phyloP scores from a whole-genome alignment of 2,329 filamentous ascomycete genomes.

The Ophiosphaerella herpotricha region DNA sequence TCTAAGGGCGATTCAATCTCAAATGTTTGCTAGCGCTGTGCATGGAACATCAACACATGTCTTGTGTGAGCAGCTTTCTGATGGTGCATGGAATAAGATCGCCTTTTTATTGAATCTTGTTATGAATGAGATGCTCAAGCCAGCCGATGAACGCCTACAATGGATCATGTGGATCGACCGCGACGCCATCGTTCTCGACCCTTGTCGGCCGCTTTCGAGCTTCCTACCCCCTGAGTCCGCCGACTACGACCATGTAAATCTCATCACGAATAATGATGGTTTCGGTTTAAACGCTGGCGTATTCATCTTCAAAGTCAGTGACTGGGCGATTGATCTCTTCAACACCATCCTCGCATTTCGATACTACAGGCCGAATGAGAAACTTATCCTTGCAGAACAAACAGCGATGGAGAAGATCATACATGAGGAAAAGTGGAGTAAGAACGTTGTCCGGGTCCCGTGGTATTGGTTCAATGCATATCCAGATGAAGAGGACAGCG shows the following conservation, averaged over 20 bases:
- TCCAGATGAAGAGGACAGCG: slow-evolving; percentile 31
- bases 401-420: slow-evolving; percentile 48
- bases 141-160: slow-evolving; percentile 45
- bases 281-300: slow-evolving; percentile 51
- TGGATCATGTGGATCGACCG: slow-evolving; percentile 53
- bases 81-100: slow-evolving; percentile 52
- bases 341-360: slow-evolving; percentile 46
- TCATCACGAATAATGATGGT: slow-evolving; percentile 46
- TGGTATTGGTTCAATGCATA: slow-evolving; percentile 54
- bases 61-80: slow-evolving; percentile 47
- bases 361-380: slow-evolving; percentile 42
- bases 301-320: slow-evolving; percentile 47
- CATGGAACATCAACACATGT: slow-evolving; percentile 50
- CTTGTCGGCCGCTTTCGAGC: slow-evolving; percentile 46
- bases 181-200: slow-evolving; percentile 51
- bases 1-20: slow-evolving; percentile 49
- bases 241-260: slow-evolving; percentile 27
- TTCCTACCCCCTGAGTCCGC: slow-evolving; percentile 41
- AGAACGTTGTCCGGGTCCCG: slow-evolving; percentile 41
- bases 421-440: slow-evolving; percentile 36
- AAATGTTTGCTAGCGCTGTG: slow-evolving; percentile 47
- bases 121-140: slow-evolving; percentile 42
- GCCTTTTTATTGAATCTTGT: slow-evolving; percentile 51
- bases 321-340: slow-evolving; percentile 48
- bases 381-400: slow-evolving; percentile 47